Percentiles rank a stretch among this genome's conserved stretches.
These are phyloP conservation scores for Mediolabrus comicus DNA, from an alignment of 108 stramenopile species.

Conservation along the genomic window DNA sequence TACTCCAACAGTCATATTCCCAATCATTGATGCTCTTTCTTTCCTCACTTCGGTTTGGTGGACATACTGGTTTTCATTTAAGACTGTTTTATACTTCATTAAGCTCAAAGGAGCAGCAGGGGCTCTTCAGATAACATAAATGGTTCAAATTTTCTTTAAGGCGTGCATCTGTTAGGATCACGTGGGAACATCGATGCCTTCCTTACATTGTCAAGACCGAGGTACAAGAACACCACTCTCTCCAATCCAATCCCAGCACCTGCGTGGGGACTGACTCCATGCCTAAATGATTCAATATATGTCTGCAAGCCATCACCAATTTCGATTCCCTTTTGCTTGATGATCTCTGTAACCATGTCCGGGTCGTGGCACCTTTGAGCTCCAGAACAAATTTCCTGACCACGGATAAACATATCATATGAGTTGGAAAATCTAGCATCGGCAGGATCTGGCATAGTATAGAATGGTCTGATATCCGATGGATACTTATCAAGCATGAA, in stretches of 20 bases:
- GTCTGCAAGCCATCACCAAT: constrained; percentile 69
- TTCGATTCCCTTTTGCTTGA: constrained; percentile 88
- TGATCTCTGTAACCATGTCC: constrained; percentile 61
- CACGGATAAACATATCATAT: constrained; percentile 96
- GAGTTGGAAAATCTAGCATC: constrained; percentile 89
- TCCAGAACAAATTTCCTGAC: constrained; percentile 97
- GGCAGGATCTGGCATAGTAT: constrained; percentile 96
- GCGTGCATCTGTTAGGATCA: constrained; percentile 93
- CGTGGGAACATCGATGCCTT: constrained; percentile 98
- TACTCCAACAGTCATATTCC: constrained; percentile 20
- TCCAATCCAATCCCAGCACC: constrained; percentile 97
- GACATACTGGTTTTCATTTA: constrained; percentile 21
- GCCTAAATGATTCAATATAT: constrained; percentile 91
- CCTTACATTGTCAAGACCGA: constrained; percentile 95
- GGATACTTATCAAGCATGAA: constrained; percentile 98
- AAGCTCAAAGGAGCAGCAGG: constrained; percentile 2
- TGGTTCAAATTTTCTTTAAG: constrained; percentile 49
- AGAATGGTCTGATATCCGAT: constrained; percentile 90
- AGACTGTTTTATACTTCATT: constrained; percentile 16
- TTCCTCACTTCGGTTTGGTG: constrained; percentile 34
- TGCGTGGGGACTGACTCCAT: constrained; percentile 90
- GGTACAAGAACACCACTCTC: constrained; percentile 94
- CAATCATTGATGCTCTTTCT: constrained; percentile 15
- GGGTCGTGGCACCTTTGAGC: constrained; percentile 96
- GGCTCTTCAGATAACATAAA: neutral